Evolutionary conservation across 208 protist genomes (phyloP).

Genomic region (Wallacemonas sp.): DNA sequence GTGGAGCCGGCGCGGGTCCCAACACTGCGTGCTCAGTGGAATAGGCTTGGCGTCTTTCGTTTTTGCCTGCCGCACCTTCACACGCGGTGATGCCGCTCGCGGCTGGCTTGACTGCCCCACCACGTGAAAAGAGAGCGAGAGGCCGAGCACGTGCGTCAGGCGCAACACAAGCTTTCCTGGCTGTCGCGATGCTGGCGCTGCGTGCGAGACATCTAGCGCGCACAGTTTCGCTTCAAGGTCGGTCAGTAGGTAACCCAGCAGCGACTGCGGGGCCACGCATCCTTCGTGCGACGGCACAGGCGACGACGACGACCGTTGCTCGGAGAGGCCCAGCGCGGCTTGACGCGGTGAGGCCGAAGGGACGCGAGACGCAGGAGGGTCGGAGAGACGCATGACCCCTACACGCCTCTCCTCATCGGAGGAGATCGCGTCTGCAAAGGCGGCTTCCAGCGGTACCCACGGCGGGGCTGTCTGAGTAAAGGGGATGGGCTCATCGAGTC

Average conservation of each 20-base stretch:
- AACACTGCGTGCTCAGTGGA: neutral
- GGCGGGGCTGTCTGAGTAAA: neutral
- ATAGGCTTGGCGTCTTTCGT: neutral
- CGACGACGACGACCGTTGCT: too few relatives aligned
- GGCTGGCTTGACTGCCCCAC: neutral
- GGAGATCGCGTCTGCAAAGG: too few relatives aligned
- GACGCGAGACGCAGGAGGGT: too few relatives aligned
- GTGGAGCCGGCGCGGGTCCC: neutral
- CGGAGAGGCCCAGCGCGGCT: too few relatives aligned
- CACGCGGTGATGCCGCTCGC: conserved; percentile 1
- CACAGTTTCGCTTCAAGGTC: neutral
- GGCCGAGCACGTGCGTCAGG: neutral
- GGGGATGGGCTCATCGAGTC: neutral
- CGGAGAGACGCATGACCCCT: too few relatives aligned
- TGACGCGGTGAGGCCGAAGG: too few relatives aligned
- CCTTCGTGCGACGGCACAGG: too few relatives aligned
- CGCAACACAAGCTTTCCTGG: neutral
- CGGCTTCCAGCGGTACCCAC: too few relatives aligned
- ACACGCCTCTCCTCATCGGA: too few relatives aligned
- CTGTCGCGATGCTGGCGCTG: neutral
- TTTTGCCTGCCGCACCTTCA: neutral
- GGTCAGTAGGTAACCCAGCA: neutral
- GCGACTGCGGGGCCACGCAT: neutral
- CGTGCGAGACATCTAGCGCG: neutral
- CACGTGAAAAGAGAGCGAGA: neutral